These are phyloP conservation scores for Phylloporus sp. DNA, from an alignment of 768 basidiomycete species.

Conservation along the genomic window DNA sequence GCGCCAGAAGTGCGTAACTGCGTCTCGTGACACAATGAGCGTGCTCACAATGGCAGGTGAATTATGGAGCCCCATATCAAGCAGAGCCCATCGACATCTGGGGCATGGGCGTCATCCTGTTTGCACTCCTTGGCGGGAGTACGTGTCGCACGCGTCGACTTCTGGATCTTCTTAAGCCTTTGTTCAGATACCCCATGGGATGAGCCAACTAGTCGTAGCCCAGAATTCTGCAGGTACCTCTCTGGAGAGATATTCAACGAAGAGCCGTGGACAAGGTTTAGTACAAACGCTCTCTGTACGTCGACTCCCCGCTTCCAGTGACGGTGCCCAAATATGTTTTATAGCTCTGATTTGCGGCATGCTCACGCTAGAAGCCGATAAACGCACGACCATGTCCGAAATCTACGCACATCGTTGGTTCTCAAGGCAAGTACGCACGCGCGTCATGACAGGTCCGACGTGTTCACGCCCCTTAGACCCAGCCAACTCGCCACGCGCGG, in stretches of 20 bases:
- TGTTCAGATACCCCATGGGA: constrained; percentile 94
- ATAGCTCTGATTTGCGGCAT: constrained; percentile 74
- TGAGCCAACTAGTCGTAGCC: constrained; percentile 73
- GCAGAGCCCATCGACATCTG: constrained; percentile 95
- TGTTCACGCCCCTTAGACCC: constrained; percentile 39
- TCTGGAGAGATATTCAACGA: constrained; percentile 69
- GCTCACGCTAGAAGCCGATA: constrained; percentile 62
- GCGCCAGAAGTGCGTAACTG: constrained; percentile 73
- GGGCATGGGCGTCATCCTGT: constrained; percentile 93
- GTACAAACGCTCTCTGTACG: constrained; percentile 56
- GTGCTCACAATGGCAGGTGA: constrained; percentile 44
- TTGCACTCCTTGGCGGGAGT: constrained; percentile 89
- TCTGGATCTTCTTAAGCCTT: not conserved
- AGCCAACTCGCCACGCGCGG: constrained; percentile 61
- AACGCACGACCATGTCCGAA: constrained; percentile 60
- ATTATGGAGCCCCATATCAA: constrained; percentile 60
- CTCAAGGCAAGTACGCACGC: constrained; percentile 44
- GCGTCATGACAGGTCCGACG: no score
- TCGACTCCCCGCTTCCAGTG: constrained; percentile 2
- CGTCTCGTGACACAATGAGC: not conserved
- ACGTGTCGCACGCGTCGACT: constrained; percentile 25
- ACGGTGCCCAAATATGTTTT: constrained; percentile 2
- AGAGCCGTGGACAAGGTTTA: constrained; percentile 74
- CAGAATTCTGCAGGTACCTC: constrained; percentile 75
- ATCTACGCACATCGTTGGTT: constrained; percentile 69